phyloP scores from a whole-genome alignment of 2,329 filamentous ascomycete genomes.

The Geoglossum cookeanum region DNA sequence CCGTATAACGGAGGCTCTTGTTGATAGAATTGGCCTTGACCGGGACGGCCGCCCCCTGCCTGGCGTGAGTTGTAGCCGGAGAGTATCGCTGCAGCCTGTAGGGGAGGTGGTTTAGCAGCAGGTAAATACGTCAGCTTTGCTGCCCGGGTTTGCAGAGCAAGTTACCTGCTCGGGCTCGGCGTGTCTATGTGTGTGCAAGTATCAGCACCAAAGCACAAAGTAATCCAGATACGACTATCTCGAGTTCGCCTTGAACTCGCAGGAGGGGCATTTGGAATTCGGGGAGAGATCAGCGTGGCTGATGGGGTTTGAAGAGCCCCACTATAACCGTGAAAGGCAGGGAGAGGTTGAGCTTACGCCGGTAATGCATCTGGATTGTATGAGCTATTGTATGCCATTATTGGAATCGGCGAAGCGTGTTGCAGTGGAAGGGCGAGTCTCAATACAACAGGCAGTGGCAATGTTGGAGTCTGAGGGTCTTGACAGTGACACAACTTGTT shows the following conservation, averaged over 20 bases:
- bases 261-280: background rate
- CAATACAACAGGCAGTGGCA: background rate
- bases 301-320: background rate
- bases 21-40: constrained; percentile 14
- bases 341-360: constrained; percentile 39
- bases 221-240: background rate
- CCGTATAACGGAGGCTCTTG: constrained; percentile 15
- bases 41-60: constrained; percentile 7
- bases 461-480: background rate
- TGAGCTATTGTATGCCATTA: constrained; percentile 83
- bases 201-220: constrained; percentile 11
- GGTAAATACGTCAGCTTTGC: background rate
- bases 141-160: constrained; percentile 5
- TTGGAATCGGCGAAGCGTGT: background rate
- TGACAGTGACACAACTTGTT: background rate
- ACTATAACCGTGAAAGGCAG: background rate
- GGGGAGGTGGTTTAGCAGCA: background rate
- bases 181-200: constrained; percentile 30
- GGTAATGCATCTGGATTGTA: constrained; percentile 92
- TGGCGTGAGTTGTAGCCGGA: constrained; percentile 10
- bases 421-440: background rate
- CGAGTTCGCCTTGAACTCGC: background rate
- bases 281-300: background rate
- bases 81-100: constrained; percentile 27
- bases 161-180: constrained; percentile 54